Evolutionary conservation across 495 filamentous ascomycete species (phyloP), one percentile per base, ranked within the genome.

Genomic region (Neurospora sp.): DNA sequence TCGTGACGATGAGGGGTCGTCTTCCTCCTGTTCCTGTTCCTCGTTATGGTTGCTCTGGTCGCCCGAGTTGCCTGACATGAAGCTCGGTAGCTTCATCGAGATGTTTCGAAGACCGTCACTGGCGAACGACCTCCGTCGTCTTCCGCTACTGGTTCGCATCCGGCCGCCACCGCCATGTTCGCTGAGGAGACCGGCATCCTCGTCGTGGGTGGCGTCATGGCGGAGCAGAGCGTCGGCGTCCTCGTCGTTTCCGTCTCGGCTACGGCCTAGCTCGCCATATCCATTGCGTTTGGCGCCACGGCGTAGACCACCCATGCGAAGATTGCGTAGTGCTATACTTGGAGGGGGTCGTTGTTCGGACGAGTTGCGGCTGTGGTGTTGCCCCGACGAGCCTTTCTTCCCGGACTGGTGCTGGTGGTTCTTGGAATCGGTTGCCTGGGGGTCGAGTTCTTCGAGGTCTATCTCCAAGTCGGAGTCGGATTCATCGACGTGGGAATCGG

Each of bases 371-470:
- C 81, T 78, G 69, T 83, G 84, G 11, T 80, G 79, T 66, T 83
- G 84, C 7, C 82, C 80, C 62, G 83, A 78, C 20, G 85, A 77
- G 23, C 86, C 82, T 35, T 81, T 78, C 71, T 73, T 75, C 54
- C 78, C 54, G 46, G 46, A 54, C 46, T 54, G 79, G 1, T 76
- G 72, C 62, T 20, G 40, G 11, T 69, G n/a, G 18, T 70, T 14
- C 1, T 40, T 27, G 41, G 48, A 5, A 1, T 48, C 72, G 41
- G 81, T 75, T 23, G 85, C 81, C 35, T 80, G 81, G 18, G 90
- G 91, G 75, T 92, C 91, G 44, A 94, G 88, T 85, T 94, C 92
- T 76, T 93, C 80, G 69, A 86, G 86, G 73, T 94, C 90, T 70
- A 93, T 84, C 74, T 94, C 91, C 72, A 92, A 85, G 77, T 93